phyloP scores from a whole-genome alignment of 352 stramenopile species.

The Globisporangium yorkense region DNA sequence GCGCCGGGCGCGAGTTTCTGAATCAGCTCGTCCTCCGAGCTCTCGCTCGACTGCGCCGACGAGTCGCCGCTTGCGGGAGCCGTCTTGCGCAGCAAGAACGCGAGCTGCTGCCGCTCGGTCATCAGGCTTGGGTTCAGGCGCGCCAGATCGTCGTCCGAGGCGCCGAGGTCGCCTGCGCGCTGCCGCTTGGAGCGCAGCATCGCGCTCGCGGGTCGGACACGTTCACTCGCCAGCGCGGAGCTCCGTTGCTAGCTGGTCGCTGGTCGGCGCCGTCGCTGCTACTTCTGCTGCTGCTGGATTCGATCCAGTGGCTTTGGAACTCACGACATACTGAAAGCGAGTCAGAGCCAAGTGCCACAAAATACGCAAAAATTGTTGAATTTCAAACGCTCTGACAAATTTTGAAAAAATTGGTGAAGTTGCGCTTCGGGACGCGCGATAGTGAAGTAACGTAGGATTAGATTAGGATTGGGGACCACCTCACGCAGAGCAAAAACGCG shows the following conservation, averaged over 20 bases:
- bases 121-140: slow-evolving; percentile 57
- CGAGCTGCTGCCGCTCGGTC: slow-evolving; percentile 81
- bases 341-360: too few species aligned
- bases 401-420: too few species aligned
- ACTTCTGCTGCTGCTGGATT: too few species aligned
- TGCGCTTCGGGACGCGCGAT: too few species aligned
- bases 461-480: too few species aligned
- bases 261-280: neutral
- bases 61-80: slow-evolving; percentile 27
- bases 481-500: too few species aligned
- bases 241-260: neutral
- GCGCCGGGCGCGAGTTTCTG: slow-evolving; percentile 4
- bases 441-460: too few species aligned
- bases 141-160: slow-evolving; percentile 13
- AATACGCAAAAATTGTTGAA: too few species aligned
- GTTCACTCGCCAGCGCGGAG: neutral
- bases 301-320: too few species aligned
- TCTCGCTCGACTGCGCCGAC: slow-evolving; percentile 18
- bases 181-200: slow-evolving; percentile 17
- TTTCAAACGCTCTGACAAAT: too few species aligned
- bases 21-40: slow-evolving; percentile 23
- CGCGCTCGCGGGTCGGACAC: neutral
- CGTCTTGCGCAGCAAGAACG: slow-evolving; percentile 73
- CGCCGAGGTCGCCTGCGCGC: slow-evolving; percentile 2
- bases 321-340: too few species aligned